These are phyloP conservation scores for Tulasnella sp. DNA, from an alignment of 768 basidiomycete genomes.

Conservation along the genomic window DNA sequence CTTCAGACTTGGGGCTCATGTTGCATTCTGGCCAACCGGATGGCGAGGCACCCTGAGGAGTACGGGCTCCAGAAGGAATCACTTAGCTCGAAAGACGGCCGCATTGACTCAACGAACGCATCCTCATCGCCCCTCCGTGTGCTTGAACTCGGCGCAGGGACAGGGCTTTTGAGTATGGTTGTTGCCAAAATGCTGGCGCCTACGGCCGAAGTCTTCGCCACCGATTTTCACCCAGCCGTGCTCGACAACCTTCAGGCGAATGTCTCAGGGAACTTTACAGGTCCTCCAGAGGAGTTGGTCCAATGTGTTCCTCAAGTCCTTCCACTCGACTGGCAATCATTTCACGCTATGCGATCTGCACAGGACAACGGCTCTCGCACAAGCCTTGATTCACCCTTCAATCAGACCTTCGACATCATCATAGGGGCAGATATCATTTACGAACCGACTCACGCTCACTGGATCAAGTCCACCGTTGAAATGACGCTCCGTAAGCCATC, in stretches of 20 bases:
- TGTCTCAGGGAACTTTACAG: constrained; percentile 39
- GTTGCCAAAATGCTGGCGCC: constrained; percentile 34
- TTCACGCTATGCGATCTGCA: background rate
- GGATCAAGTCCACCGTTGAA: constrained; percentile 54
- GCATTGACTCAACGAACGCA: too few species aligned
- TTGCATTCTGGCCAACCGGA: constrained; percentile 52
- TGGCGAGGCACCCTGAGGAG: constrained; percentile 37
- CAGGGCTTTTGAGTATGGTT: constrained; percentile 67
- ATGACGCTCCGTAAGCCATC: constrained; percentile 31
- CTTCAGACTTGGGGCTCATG: constrained; percentile 77
- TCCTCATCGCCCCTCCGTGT: constrained; percentile 31
- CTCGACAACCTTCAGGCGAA: constrained; percentile 54
- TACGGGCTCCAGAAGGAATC: constrained; percentile 30
- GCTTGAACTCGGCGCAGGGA: constrained; percentile 78
- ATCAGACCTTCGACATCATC: constrained; percentile 48
- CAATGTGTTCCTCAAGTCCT: constrained; percentile 32
- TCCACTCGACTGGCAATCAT: constrained; percentile 51
- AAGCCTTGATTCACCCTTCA: constrained; percentile 26
- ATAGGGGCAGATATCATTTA: constrained; percentile 75
- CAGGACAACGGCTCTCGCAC: constrained; percentile 23
- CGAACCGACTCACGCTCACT: constrained; percentile 51
- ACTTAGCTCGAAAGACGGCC: constrained; percentile 22
- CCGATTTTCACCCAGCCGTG: constrained; percentile 69
- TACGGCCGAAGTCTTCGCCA: constrained; percentile 40
- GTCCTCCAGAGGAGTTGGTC: constrained; percentile 11